Evolutionary conservation across 75 land plant genomes (phyloP), one percentile per base, ranked within the genome.

Genomic region (Cryptomeria japonica): DNA sequence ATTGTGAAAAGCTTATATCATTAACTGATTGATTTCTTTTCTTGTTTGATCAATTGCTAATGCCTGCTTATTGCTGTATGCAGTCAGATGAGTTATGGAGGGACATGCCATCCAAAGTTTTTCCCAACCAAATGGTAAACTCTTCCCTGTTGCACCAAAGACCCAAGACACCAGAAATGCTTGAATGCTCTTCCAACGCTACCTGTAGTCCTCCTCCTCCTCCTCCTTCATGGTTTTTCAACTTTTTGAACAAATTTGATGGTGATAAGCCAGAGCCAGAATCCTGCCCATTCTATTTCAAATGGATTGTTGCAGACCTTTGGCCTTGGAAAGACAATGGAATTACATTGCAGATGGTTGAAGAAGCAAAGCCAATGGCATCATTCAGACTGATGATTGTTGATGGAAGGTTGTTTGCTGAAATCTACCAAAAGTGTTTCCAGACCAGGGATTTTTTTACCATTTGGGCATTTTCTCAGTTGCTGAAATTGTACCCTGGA

Each of bases 251-350:
- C 46, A 16, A 37, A 41, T 16, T 41, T 39, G 19, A 41, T 7
- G 25, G 18, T 19, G 42, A 39, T 1, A 22, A 22, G 25, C 11
- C 82, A 22, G 28, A 79, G 25, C 8, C 82, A 22, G 46, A 79
- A 9, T 79, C 88, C 18, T 95, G 95, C 89, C 96, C 96, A 0
- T 90, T 89, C 10, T 94, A 95, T 89, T 95, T 93, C 88, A 88
- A 90, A 1, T 95, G 95, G 94, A 95, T 95, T 83, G 91, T 91
- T 86, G 92, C 92, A 53, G 96, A 95, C 86, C 87, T 95, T 8
- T 86, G 87, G 70, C 96, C 94, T 1, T 94, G 95, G 96, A 87
- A 51, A 25, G 49, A n/a, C 31, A 85, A 61, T 0, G 96, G 96
- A 42, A 93, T 94, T 38, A 91, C 91, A 1, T 53, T 82, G 36